Percentiles rank a stretch among this genome's conserved stretches.
phyloP scores from a whole-genome alignment of 2,329 filamentous ascomycete species.

The Alternaria rosae region DNA sequence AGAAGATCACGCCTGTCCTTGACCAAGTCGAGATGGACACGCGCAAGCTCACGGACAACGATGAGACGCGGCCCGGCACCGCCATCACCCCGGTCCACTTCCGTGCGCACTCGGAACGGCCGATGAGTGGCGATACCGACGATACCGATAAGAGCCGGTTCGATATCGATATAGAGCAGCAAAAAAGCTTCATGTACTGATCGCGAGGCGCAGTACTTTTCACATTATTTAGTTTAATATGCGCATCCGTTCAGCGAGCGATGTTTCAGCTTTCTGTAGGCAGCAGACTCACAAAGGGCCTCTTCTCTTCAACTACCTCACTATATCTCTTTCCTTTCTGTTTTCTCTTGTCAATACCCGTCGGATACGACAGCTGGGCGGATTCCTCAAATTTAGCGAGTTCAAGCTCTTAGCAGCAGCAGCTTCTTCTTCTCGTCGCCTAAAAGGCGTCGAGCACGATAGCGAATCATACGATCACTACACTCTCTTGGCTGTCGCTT shows the following conservation, averaged over 20 bases:
- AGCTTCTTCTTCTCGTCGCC: slow-evolving; percentile 3
- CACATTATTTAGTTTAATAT: slow-evolving; percentile 23
- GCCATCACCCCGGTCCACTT: slow-evolving; percentile 26
- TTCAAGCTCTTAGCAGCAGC: not conserved
- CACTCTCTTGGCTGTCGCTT: not conserved
- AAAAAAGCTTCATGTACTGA: slow-evolving; percentile 48
- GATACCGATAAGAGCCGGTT: slow-evolving; percentile 45
- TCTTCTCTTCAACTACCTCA: slow-evolving; percentile 20
- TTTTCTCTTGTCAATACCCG: slow-evolving; percentile 20
- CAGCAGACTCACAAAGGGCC: slow-evolving; percentile 23
- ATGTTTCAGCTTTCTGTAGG: slow-evolving; percentile 21
- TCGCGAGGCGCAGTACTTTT: slow-evolving; percentile 23
- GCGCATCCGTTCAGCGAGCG: slow-evolving; percentile 22
- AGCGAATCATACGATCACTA: slow-evolving; percentile 13
- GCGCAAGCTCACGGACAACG: slow-evolving; percentile 36
- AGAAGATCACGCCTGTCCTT: slow-evolving; percentile 42
- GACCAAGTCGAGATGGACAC: slow-evolving; percentile 47
- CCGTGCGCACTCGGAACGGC: slow-evolving; percentile 31
- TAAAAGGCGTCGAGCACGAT: slow-evolving; percentile 8
- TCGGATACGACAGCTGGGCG: slow-evolving; percentile 23
- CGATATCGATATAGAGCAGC: slow-evolving; percentile 46
- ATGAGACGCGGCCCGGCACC: slow-evolving; percentile 34
- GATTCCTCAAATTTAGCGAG: slow-evolving; percentile 21
- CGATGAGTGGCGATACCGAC: slow-evolving; percentile 45
- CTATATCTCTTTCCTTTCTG: slow-evolving; percentile 18